Base-by-base conservation (phyloP, 768 basidiomycete genomes). In the Xerocomus potaroensis region DNA sequence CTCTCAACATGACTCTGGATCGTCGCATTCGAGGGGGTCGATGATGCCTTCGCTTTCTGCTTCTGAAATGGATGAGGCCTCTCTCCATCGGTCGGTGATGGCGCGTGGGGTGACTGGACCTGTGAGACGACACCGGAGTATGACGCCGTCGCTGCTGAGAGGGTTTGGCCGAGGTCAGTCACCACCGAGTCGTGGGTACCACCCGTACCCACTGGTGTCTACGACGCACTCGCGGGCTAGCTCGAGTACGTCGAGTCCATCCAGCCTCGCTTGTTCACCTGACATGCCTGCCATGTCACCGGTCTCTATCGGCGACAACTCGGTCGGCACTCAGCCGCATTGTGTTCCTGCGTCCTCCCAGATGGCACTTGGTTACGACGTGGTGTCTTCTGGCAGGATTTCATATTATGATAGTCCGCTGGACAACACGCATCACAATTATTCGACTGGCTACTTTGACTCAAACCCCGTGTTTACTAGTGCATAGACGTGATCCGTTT, bases 41-140 rank as follows among this genome's bases (percentile, higher is more conserved):
- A 77, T 80, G 21, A 67, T 81, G 44, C 24, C 41, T 0, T 58
- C 64, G 8, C 48, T 65, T 18, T 84, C 84, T 9, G 83, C 84
- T 2, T 83, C 87, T 38, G 70, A 71, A 9, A 87, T 87, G 44
- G 85, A 65, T 77, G 83, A 56, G 50, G 66, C 50, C n/a, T 48
- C 61, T 18, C 53, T 64, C 15, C 60, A 58, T 33, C 58, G 54
- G 14, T 57, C 61, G 11, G 41, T 54, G 15, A 58, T 57, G 47
- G 45, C 55, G 14, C 58, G 60, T 10, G 57, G 45, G 7, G 76
- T 71, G 11, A 59, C 75, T n/a, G 83, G 85, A 9, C 83, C 85
- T 9, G 73, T 81, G 37, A 70, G 85, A 42, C 73, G 87, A 37
- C 80, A 87, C 59, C 74, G 87, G 45, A 87, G 84, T 63, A 86